Percentiles rank a stretch among this genome's conserved stretches.
Evolutionary conservation across 345 rosid species (phyloP).

Genomic region (Mallotus nudiflorus): DNA sequence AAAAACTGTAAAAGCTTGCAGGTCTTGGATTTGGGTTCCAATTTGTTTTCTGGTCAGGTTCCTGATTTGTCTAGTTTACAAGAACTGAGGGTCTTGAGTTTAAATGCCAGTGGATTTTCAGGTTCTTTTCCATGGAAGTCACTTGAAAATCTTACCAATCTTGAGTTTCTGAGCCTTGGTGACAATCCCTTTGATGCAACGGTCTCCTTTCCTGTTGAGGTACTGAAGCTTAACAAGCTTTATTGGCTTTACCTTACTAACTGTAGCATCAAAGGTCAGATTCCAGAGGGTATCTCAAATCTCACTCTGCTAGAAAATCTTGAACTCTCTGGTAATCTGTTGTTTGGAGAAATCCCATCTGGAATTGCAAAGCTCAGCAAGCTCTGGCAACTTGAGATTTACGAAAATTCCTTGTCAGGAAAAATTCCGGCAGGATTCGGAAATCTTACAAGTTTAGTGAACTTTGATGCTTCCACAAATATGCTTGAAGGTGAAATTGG

Average conservation of each 20-base stretch:
- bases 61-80: slow-evolving; percentile 55
- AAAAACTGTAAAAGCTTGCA: slow-evolving; percentile 46
- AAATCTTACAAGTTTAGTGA: slow-evolving; percentile 48
- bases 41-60: slow-evolving; percentile 58
- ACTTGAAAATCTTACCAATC: slow-evolving; percentile 44
- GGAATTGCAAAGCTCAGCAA: slow-evolving; percentile 47
- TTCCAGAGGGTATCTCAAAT: slow-evolving; percentile 62
- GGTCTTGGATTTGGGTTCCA: slow-evolving; percentile 58
- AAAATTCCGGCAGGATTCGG: slow-evolving; percentile 62
- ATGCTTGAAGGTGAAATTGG: slow-evolving; percentile 61
- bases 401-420: slow-evolving; percentile 60
- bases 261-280: slow-evolving; percentile 66
- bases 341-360: slow-evolving; percentile 59
- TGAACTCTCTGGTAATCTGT: slow-evolving; percentile 61
- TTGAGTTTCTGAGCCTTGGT: slow-evolving; percentile 68
- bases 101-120: slow-evolving; percentile 65
- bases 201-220: slow-evolving; percentile 57
- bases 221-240: slow-evolving; percentile 49
- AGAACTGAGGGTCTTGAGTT: slow-evolving; percentile 43
- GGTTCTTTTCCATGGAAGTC: slow-evolving; percentile 77
- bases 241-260: slow-evolving; percentile 72
- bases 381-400: slow-evolving; percentile 74
- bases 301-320: slow-evolving; percentile 58
- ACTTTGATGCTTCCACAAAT: slow-evolving; percentile 67
- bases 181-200: slow-evolving; percentile 56